Percentiles rank a stretch among this genome's conserved stretches.
These are phyloP conservation scores for Aspergillus flavus DNA, from an alignment of 2,329 filamentous ascomycete genomes.

Conservation along the genomic window DNA sequence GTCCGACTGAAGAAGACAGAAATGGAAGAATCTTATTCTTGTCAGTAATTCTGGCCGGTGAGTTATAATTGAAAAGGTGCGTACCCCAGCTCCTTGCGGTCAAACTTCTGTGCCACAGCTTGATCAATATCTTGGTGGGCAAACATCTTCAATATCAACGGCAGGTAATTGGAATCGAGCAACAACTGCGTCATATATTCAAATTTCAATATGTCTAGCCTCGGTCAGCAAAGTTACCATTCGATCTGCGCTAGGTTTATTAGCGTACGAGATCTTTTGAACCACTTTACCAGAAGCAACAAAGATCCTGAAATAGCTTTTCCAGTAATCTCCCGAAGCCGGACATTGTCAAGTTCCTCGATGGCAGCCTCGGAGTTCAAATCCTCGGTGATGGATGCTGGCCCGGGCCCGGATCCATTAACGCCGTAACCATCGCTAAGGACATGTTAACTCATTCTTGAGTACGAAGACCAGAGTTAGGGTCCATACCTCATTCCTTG, in stretches of 20 bases:
- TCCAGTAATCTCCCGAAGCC: conserved; percentile 81
- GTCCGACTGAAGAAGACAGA: conserved; percentile 75
- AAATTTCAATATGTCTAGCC: conserved; percentile 83
- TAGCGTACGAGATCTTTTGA: conserved; percentile 84
- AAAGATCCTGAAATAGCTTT: conserved; percentile 92
- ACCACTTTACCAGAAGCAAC: conserved; percentile 90
- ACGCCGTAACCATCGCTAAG: conserved; percentile 29
- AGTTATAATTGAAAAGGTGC: conserved; percentile 18
- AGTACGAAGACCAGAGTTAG: conserved; percentile 21
- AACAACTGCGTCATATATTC: conserved; percentile 94
- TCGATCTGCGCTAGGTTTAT: neutral
- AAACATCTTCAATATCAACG: conserved; percentile 88
- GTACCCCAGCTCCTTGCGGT: conserved; percentile 79
- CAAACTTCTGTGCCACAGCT: conserved; percentile 81
- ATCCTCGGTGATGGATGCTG: conserved; percentile 23
- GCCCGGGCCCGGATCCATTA: conserved; percentile 27
- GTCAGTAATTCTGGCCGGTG: conserved; percentile 14
- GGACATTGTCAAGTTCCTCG: conserved; percentile 79
- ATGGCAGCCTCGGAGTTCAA: conserved; percentile 45
- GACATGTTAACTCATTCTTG: neutral
- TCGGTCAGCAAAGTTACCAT: conserved; percentile 14
- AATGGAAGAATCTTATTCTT: conserved; percentile 76
- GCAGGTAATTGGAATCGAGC: conserved; percentile 92
- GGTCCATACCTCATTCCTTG: conserved; percentile 53
- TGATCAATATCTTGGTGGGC: conserved; percentile 93